phyloP scores from a whole-genome alignment of 176 grass and related monocot species.

The Juncus inflexus region DNA sequence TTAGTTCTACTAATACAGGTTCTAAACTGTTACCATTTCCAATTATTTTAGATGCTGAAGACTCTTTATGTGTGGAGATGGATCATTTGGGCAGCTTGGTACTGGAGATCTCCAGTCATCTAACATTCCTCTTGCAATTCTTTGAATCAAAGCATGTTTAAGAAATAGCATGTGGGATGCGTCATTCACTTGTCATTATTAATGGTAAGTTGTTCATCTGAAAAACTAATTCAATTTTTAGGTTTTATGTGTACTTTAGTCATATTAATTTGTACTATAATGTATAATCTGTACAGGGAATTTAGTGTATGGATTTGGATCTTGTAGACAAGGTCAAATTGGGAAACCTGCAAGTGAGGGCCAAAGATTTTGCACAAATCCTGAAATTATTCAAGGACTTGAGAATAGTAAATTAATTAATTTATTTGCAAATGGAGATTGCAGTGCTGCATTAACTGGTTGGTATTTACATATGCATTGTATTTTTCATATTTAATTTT shows the following conservation, averaged over 20 bases:
- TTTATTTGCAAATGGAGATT: slow-evolving; percentile 85
- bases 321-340: slow-evolving; percentile 71
- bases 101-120: slow-evolving; percentile 62
- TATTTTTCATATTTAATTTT: slow-evolving; percentile 5
- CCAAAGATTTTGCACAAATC: slow-evolving; percentile 50
- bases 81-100: slow-evolving; percentile 94
- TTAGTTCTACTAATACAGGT: slow-evolving; percentile 31
- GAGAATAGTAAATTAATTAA: slow-evolving; percentile 41
- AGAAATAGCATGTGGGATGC: slow-evolving; percentile 84
- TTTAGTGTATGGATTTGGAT: slow-evolving; percentile 79
- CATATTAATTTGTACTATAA: slow-evolving; percentile 4
- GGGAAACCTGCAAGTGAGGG: slow-evolving; percentile 38
- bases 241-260: not conserved
- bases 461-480: slow-evolving; percentile 11
- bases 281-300: slow-evolving; percentile 47
- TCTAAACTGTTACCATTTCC: slow-evolving; percentile 50
- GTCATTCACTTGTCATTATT: slow-evolving; percentile 78
- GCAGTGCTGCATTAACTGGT: slow-evolving; percentile 90
- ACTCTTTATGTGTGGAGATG: slow-evolving; percentile 85
- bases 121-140: slow-evolving; percentile 42
- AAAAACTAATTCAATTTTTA: not conserved
- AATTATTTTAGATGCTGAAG: slow-evolving; percentile 65
- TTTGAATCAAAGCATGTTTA: slow-evolving; percentile 59
- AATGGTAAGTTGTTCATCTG: slow-evolving; percentile 43
- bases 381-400: slow-evolving; percentile 64